Base-by-base conservation (phyloP, 352 stramenopile species). In the Globisporangium splendens region DNA sequence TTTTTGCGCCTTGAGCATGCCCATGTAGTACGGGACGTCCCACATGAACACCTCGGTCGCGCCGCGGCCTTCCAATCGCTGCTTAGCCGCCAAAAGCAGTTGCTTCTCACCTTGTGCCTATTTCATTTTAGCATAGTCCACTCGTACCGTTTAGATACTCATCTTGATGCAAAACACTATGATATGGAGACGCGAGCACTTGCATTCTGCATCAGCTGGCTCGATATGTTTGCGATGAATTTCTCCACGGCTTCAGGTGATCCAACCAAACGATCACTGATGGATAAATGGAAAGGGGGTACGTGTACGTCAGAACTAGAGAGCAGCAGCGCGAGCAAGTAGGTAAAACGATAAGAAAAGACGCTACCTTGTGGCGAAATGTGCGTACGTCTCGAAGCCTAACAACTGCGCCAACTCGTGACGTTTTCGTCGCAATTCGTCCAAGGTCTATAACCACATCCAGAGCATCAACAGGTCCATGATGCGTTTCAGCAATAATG, bases 21-120 rank as follows among this genome's bases (percentile, higher is more conserved):
- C 80, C 70, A 93, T 96, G 69, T 98, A 98, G 76, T 96, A 98
- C 3, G 89, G 88, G 18, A 98, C 62, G 71, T 98, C 96, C 96
- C 96, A 98, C 66, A 96, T 91, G 62, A 95, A 77, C 6, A 98
- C 69, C 0, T 79, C 61, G 39, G 70, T 47, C 13, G 65, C 66
- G 14, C 57, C 60, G 14, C 50, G 38, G 11, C 77, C 73, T 70
- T 94, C 83, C 44, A 88, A 69, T 10, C 68, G 62, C 14, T 76
- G 63, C 65, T 96, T 96, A 15, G 78, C 79, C 12, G 69, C 63
- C 10, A 87, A 49, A 28, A 96, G 58, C 31, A 89, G 54, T 31
- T 77, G 53, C 12, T 81, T 70, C 60, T 96, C 87, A 20, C 68
- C 53, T 50, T 69, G 69, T 0, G 83, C 83, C 77, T 90, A 35